A percentile compares a stretch with the other conserved stretches of the same genome.
Evolutionary conservation across 345 rosid genomes (phyloP).

Genomic region (Rhodamnia argentea): DNA sequence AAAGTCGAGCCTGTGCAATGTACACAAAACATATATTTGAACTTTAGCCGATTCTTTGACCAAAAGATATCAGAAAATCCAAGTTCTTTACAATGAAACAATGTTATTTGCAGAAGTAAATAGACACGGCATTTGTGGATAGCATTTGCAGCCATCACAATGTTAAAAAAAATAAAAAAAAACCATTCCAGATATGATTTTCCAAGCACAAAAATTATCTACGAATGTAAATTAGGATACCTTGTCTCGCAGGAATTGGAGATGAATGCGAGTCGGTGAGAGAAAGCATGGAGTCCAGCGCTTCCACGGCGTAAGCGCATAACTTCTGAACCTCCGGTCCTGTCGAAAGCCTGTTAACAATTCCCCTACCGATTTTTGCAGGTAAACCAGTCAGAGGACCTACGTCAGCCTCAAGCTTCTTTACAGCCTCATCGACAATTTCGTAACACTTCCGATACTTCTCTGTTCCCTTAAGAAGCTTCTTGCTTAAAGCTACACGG

Average conservation of each 20-base stretch:
- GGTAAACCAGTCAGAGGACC: conserved; percentile 79
- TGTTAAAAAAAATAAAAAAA: background rate
- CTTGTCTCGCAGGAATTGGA: conserved; percentile 16
- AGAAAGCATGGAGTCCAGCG: conserved; percentile 44
- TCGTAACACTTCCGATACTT: conserved; percentile 37
- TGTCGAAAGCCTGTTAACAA: conserved; percentile 73
- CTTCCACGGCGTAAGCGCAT: conserved; percentile 56
- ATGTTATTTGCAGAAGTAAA: background rate
- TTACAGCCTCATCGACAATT: conserved; percentile 62
- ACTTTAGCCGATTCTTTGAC: background rate
- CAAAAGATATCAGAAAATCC: background rate
- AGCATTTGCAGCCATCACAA: background rate
- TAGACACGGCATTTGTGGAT: background rate
- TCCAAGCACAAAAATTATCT: background rate
- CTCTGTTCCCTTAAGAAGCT: conserved; percentile 52
- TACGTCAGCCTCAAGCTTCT: conserved; percentile 75
- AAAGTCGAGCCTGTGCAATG: conserved; percentile 18
- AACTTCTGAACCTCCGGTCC: conserved; percentile 72
- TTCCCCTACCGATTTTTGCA: conserved; percentile 81
- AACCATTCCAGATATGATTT: background rate
- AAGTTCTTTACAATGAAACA: background rate
- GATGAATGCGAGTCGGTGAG: conserved; percentile 5
- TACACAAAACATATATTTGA: background rate
- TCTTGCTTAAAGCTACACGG: conserved; percentile 70
- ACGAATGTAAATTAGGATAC: conserved; percentile 12